Percentiles rank a stretch among this genome's conserved stretches.
phyloP scores from a whole-genome alignment of 179 eudicot species.

The Amaranthus tricolor region DNA sequence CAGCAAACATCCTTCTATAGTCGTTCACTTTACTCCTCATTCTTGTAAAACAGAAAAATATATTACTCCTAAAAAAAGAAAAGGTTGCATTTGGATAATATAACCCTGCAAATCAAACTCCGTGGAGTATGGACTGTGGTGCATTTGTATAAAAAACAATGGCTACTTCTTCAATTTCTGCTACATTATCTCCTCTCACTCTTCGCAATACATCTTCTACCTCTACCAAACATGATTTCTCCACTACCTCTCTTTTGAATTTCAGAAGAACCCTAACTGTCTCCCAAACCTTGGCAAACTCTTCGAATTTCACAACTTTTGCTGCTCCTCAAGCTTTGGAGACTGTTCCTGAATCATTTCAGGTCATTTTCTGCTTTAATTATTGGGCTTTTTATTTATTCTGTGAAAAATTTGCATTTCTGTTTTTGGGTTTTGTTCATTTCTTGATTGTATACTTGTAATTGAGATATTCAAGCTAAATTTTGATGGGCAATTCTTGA shows the following conservation, averaged over 20 bases:
- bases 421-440: too few relatives aligned
- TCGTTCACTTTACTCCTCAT: too few relatives aligned
- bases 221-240: constrained; percentile 33
- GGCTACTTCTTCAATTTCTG: constrained; percentile 58
- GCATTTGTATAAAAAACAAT: constrained; percentile 29
- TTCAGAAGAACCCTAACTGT: constrained; percentile 30
- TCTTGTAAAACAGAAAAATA: too few relatives aligned
- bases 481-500: constrained; percentile 7
- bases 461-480: not conserved
- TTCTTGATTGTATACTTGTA: too few relatives aligned
- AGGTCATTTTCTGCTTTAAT: constrained; percentile 24
- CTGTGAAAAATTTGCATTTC: too few relatives aligned
- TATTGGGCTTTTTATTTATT: too few relatives aligned
- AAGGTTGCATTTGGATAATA: too few relatives aligned
- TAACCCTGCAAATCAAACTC: too few relatives aligned
- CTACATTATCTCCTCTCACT: constrained; percentile 40
- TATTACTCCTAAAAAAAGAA: too few relatives aligned
- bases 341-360: constrained; percentile 21
- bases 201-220: constrained; percentile 39
- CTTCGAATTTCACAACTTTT: constrained; percentile 30
- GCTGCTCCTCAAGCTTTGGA: constrained; percentile 71
- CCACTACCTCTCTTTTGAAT: constrained; percentile 26
- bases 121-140: not conserved
- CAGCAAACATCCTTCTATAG: too few relatives aligned
- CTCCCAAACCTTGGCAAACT: constrained; percentile 19